phyloP scores from a whole-genome alignment of 2,329 filamentous ascomycete species.

The Thermomyces lanuginosus region DNA sequence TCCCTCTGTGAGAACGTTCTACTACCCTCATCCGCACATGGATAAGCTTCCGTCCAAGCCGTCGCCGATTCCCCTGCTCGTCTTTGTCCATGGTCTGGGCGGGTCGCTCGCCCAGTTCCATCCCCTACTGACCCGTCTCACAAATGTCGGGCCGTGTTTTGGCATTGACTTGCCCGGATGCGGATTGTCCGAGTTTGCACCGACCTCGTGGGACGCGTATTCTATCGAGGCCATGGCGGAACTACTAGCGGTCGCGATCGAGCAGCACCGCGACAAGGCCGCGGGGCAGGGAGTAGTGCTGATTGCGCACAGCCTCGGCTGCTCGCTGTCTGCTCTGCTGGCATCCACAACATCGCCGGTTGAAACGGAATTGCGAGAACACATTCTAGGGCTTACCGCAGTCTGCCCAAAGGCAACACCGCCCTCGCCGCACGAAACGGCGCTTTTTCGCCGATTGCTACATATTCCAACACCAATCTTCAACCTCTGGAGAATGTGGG shows the following conservation, averaged over 20 bases:
- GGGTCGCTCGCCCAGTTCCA: constrained; percentile 82
- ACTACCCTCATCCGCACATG: constrained; percentile 64
- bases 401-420: constrained; percentile 64
- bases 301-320: constrained; percentile 83
- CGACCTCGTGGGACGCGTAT: constrained; percentile 61
- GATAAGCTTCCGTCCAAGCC: constrained; percentile 60
- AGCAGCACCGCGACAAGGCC: constrained; percentile 51
- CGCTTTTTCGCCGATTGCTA: constrained; percentile 41
- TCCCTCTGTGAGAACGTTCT: constrained; percentile 64
- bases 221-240: constrained; percentile 57
- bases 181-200: constrained; percentile 60
- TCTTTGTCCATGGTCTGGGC: constrained; percentile 88
- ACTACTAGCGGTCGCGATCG: constrained; percentile 58
- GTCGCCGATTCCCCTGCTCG: constrained; percentile 61
- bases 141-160: constrained; percentile 68
- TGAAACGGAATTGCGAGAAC: constrained; percentile 37
- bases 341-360: constrained; percentile 44
- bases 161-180: constrained; percentile 85
- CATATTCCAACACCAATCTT: constrained; percentile 53
- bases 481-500: constrained; percentile 59
- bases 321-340: constrained; percentile 56
- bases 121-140: constrained; percentile 61
- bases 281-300: constrained; percentile 57
- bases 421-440: constrained; percentile 37
- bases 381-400: constrained; percentile 60